A percentile compares a stretch with the other conserved stretches of the same genome.
Conservation (phyloP, 2,329 filamentous ascomycete species). For the Colletotrichum sp. region DNA sequence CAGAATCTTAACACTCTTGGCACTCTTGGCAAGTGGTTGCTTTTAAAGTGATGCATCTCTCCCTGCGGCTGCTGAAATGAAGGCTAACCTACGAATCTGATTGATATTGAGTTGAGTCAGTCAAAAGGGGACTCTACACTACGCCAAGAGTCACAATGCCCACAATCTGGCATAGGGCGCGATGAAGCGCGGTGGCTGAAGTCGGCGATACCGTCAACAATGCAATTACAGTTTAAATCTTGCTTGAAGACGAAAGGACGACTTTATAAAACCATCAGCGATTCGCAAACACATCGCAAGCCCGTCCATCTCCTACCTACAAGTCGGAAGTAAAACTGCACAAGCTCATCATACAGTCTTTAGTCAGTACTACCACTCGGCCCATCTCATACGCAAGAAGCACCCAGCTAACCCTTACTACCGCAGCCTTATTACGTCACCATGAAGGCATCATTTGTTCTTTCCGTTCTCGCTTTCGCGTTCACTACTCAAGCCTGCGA, state of each 20-base stretch:
- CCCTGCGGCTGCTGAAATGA: background rate
- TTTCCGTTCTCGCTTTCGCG: background rate
- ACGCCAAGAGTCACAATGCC: background rate
- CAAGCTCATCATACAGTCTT: background rate
- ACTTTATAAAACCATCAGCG: background rate
- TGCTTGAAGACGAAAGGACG: background rate
- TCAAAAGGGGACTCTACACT: background rate
- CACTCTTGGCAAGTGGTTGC: no score
- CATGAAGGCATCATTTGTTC: background rate
- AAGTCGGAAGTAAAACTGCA: background rate
- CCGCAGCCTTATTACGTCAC: background rate
- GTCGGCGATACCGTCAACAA: background rate
- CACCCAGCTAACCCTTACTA: background rate
- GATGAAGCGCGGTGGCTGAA: background rate
- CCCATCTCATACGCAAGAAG: background rate
- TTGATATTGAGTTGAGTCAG: background rate
- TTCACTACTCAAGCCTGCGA: background rate
- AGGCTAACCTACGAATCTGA: background rate
- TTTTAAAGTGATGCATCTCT: no score
- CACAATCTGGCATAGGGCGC: background rate
- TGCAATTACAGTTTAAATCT: background rate
- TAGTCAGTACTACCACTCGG: background rate
- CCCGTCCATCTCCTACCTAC: background rate
- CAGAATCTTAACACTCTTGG: background rate
- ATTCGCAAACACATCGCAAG: background rate